Evolutionary conservation across 208 protist genomes (phyloP).

Genomic region (Trypanosoma theileri): DNA sequence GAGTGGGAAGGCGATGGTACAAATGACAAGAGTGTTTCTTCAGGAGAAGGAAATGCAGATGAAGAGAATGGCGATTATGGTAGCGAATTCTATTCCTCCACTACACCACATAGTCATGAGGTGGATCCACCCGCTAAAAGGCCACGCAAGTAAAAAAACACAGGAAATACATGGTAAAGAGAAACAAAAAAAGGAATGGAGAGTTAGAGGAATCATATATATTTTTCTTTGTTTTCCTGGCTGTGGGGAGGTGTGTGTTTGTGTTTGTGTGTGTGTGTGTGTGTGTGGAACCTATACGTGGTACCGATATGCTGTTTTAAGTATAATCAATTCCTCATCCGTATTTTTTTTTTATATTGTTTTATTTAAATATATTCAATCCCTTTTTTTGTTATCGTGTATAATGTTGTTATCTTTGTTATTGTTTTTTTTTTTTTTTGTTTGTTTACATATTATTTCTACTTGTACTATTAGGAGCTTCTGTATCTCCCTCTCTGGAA

Average conservation of each 20-base stretch:
- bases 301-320: too few species aligned
- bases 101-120: too few species aligned
- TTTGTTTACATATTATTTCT: conserved; percentile 20
- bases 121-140: conserved; percentile 2
- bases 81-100: too few species aligned
- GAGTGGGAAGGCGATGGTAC: conserved; percentile 25
- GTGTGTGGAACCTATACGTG: too few species aligned
- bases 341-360: conserved; percentile 7
- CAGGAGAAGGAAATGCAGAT: conserved; percentile 4
- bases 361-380: background rate
- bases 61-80: conserved; percentile 10
- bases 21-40: too few species aligned
- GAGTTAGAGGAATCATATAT: too few species aligned
- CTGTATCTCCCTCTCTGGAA: background rate
- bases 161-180: background rate
- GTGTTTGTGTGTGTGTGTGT: too few species aligned
- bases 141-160: background rate
- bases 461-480: background rate
- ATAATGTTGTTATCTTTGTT: too few species aligned
- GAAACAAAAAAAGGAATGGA: background rate
- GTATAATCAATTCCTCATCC: too few species aligned
- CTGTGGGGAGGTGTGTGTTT: too few species aligned
- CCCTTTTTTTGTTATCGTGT: too few species aligned
- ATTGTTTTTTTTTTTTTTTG: conserved; percentile 17
- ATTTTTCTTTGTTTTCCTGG: too few species aligned